Percentiles rank a stretch among this genome's conserved stretches.
Conservation (phyloP, 345 rosid species). For the Populus alba region DNA sequence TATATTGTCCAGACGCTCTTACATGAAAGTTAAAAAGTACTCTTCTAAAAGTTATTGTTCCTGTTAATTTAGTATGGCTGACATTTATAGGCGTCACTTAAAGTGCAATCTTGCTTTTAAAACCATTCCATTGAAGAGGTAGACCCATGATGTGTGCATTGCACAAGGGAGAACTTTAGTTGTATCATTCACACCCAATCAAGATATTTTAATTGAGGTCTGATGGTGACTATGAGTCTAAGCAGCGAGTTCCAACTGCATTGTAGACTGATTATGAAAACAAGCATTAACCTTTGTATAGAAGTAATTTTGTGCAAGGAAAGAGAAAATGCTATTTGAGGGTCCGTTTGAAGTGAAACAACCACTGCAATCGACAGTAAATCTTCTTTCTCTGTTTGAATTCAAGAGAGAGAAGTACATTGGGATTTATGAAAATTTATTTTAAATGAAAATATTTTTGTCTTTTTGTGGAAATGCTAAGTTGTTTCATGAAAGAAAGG, state of each 20-base stretch:
- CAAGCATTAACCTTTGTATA: too few relatives aligned
- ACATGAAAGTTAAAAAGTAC: neutral
- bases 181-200: too few relatives aligned
- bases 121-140: neutral
- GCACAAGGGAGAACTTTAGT: too few relatives aligned
- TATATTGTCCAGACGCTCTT: neutral
- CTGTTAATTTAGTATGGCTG: neutral
- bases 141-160: too few relatives aligned
- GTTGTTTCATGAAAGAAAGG: too few relatives aligned
- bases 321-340: neutral
- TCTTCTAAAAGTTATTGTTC: neutral
- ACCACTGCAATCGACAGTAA: neutral
- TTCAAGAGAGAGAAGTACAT: neutral
- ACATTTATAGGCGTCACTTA: neutral
- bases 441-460: neutral
- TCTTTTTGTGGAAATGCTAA: neutral
- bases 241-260: too few relatives aligned
- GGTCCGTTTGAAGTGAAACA: neutral
- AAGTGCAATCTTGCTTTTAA: neutral
- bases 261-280: too few relatives aligned
- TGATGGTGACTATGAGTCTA: too few relatives aligned
- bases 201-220: too few relatives aligned
- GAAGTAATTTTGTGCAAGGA: neutral
- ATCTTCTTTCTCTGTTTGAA: neutral
- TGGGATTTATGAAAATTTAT: neutral